Conservation (phyloP, 805 yeast species). For the Starmera pachycereana region DNA sequence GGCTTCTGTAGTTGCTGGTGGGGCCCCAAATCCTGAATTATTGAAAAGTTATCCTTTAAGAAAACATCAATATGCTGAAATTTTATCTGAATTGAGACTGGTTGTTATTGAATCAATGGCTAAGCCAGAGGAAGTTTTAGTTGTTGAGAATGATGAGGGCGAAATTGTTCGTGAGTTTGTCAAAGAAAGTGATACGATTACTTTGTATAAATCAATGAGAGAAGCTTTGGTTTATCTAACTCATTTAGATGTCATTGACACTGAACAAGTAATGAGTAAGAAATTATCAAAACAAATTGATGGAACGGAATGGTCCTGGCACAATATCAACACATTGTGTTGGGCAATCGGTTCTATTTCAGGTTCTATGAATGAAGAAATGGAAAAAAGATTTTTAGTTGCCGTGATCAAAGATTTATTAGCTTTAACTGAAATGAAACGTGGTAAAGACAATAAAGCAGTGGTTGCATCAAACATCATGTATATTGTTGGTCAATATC, state of each 20-base stretch:
- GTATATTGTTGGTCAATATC: constrained; percentile 99
- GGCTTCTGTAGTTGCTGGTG: constrained; percentile 41
- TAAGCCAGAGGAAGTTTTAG: constrained; percentile 93
- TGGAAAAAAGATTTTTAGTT: constrained; percentile 90
- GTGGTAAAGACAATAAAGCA: constrained; percentile 97
- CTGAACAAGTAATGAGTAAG: constrained; percentile 87
- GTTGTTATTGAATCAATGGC: constrained; percentile 98
- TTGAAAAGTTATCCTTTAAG: constrained; percentile 75
- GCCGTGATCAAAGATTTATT: constrained; percentile 87
- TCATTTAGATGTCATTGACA: constrained; percentile 88
- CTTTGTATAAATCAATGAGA: constrained; percentile 88
- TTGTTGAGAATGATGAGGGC: constrained; percentile 98
- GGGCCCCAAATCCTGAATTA: constrained; percentile 79
- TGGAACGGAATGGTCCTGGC: constrained; percentile 99
- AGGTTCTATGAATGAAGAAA: constrained; percentile 97
- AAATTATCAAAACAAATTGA: constrained; percentile 89
- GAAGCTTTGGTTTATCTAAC: constrained; percentile 93
- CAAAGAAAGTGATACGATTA: constrained; percentile 94
- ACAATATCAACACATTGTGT: constrained; percentile 89
- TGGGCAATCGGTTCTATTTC: constrained; percentile 99
- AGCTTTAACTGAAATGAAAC: constrained; percentile 87
- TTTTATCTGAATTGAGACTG: constrained; percentile 74
- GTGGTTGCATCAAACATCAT: constrained; percentile 99
- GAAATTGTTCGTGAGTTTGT: constrained; percentile 97
- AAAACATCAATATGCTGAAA: constrained; percentile 70